Percentiles rank a stretch among this genome's conserved stretches.
Conservation (phyloP, 2,329 filamentous ascomycete species). For the Magnaporthiopsis poae region DNA sequence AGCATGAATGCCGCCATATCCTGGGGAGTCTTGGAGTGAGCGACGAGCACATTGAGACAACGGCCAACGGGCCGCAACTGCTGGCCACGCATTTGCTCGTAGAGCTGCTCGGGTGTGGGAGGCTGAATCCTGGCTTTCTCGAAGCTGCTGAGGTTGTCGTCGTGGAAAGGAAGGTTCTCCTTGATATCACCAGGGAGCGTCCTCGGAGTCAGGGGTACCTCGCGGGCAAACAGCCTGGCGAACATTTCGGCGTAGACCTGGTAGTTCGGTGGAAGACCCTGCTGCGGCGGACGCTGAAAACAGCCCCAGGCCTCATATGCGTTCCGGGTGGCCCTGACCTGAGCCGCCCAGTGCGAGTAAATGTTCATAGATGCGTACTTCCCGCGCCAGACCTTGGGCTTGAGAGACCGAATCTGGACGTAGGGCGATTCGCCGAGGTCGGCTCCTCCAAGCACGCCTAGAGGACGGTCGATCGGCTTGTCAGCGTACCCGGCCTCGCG, state of each 20-base stretch:
- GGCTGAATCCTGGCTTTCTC: conserved; percentile 54
- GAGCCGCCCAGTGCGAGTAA: conserved; percentile 41
- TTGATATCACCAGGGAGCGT: conserved; percentile 50
- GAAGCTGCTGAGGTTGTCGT: conserved; percentile 51
- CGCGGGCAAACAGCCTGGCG: conserved; percentile 38
- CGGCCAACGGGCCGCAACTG: conserved; percentile 38
- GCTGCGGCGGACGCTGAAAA: conserved; percentile 29
- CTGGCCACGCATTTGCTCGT: conserved; percentile 43
- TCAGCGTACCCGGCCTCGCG: conserved; percentile 46
- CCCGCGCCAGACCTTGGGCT: conserved; percentile 23
- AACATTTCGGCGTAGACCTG: conserved; percentile 52
- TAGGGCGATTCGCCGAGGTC: conserved; percentile 42
- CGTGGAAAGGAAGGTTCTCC: conserved; percentile 44
- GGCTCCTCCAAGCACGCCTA: conserved; percentile 45
- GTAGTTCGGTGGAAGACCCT: conserved; percentile 25
- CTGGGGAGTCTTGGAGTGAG: conserved; percentile 37
- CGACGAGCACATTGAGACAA: conserved; percentile 47
- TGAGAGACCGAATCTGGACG: conserved; percentile 40
- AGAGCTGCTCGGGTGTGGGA: conserved; percentile 49
- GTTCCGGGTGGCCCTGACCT: conserved; percentile 49
- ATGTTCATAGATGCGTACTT: conserved; percentile 23
- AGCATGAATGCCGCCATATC: conserved; percentile 40
- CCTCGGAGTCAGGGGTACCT: conserved; percentile 14
- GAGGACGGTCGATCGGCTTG: conserved; percentile 34
- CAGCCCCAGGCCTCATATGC: conserved; percentile 50